Evolutionary conservation across 192 early-diverging fungal species (phyloP), one percentile per base, ranked within the genome.

Genomic region (Entomortierella lignicola): DNA sequence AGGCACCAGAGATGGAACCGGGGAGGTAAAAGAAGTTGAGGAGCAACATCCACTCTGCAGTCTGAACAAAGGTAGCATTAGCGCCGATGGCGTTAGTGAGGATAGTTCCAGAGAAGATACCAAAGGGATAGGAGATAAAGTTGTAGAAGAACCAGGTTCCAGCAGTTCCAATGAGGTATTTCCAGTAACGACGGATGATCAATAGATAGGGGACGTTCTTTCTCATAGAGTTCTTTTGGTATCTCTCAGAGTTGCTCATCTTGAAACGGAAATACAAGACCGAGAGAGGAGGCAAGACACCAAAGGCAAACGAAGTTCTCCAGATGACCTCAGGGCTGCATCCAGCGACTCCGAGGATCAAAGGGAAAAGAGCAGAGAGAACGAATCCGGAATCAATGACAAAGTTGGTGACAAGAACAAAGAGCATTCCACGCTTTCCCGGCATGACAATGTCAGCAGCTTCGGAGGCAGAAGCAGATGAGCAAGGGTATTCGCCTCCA

Each of bases 261-360:
- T 83, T 84, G 31, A 90, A 61, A 31, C 88, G 87, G 86, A 90
- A 88, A 44, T 82, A 83, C 63, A 83, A 39, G 25, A 85, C 82
- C 25, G 73, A 72, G 44, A 85, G 52, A 39, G 84, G 84, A 20
- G 83, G 70, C 3, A 83, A 25, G 39, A 85, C 72, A 10, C 86
- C 86, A 60, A 88, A 77, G 63, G 84, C 86, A 37, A 89, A 82
- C 2, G 86, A 85, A 5, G 85, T 63, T 58, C 88, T 81, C 88
- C 88, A 88, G 18, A 83, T 81, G 53, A 72, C 82, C 29, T 82
- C 80, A n/a, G 84, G 66, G 32, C 59, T 61, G 43, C 67, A 66
- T 29, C 80, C 79, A n/a, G 84, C 86, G 66, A 72, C 85, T 26
- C 85, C 85, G 17, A 85, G 66, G 29, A 88, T 52, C 39, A 88